phyloP scores from a whole-genome alignment of 2,329 filamentous ascomycete species.

The Stemphylium lycopersici region DNA sequence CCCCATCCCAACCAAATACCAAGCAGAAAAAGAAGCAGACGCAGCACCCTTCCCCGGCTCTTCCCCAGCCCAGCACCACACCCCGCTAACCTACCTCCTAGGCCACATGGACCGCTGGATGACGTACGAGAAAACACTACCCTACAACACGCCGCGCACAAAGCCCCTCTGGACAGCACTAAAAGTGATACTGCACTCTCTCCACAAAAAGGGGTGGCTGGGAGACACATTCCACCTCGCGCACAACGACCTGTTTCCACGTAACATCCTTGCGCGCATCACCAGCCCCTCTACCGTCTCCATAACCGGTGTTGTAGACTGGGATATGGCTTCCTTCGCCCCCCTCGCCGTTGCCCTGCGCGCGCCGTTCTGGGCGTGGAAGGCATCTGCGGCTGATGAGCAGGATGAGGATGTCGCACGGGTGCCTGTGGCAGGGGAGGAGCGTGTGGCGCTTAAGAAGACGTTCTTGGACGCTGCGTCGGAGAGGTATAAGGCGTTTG shows the following conservation, averaged over 20 bases:
- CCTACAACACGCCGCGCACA: background rate
- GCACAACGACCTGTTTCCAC: slow-evolving; percentile 37
- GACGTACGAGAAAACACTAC: background rate
- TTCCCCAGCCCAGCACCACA: background rate
- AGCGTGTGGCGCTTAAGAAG: background rate
- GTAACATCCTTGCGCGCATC: slow-evolving; percentile 37
- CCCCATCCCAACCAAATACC: background rate
- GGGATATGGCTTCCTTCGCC: slow-evolving; percentile 40
- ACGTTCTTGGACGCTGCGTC: background rate
- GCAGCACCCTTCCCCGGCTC: background rate
- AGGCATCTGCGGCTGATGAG: background rate
- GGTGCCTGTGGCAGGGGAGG: background rate
- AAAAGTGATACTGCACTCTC: background rate
- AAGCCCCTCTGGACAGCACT: background rate
- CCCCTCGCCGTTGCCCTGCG: slow-evolving; percentile 31
- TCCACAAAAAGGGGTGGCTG: slow-evolving; percentile 1
- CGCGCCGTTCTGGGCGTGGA: slow-evolving; percentile 11
- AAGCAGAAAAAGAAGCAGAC: background rate
- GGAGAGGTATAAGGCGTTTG: background rate
- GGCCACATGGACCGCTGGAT: slow-evolving; percentile 7
- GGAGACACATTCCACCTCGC: slow-evolving; percentile 9
- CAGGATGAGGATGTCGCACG: slow-evolving; percentile 1
- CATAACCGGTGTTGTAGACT: slow-evolving; percentile 39
- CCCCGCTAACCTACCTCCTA: background rate
- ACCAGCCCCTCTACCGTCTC: background rate